Evolutionary conservation across 306 rosid species (phyloP).

Genomic region (Prunus mume): DNA sequence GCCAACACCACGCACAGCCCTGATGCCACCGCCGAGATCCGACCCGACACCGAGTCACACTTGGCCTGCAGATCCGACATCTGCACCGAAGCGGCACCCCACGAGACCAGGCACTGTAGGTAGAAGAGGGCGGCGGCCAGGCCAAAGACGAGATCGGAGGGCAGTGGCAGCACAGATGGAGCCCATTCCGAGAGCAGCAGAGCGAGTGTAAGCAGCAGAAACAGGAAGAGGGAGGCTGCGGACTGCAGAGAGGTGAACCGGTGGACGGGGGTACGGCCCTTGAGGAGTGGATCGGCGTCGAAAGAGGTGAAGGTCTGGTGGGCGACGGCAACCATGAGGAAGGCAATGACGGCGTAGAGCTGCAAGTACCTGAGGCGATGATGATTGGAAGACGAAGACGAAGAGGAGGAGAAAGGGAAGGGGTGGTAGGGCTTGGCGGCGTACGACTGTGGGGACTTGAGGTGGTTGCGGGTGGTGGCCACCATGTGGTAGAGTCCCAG

Average conservation of each 20-base stretch:
- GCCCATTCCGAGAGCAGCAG: constrained; percentile 61
- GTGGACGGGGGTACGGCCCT: constrained; percentile 85
- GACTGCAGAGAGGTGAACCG: constrained; percentile 71
- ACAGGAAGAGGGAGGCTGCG: constrained; percentile 62
- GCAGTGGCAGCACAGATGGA: constrained; percentile 48
- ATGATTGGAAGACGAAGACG: constrained; percentile 25
- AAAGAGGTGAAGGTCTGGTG: constrained; percentile 56
- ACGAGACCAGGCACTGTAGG: constrained; percentile 49
- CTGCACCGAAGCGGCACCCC: constrained; percentile 55
- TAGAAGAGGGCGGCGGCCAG: constrained; percentile 65
- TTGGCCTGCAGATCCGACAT: constrained; percentile 74
- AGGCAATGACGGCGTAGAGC: constrained; percentile 44
- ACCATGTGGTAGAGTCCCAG: constrained; percentile 73
- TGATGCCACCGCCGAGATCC: constrained; percentile 48
- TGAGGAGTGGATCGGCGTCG: constrained; percentile 64
- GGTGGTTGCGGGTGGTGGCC: constrained; percentile 46
- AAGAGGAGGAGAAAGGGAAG: constrained; percentile 30
- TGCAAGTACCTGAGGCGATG: constrained; percentile 54
- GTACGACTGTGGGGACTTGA: constrained; percentile 66
- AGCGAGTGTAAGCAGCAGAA: constrained; percentile 51
- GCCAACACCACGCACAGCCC: constrained; percentile 55
- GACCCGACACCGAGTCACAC: constrained; percentile 59
- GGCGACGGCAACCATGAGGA: constrained; percentile 47
- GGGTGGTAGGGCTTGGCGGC: constrained; percentile 80
- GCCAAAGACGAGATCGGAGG: constrained; percentile 61